Conservation (phyloP, 2,329 filamentous ascomycete genomes). For the Aspergillus brasiliensis region DNA sequence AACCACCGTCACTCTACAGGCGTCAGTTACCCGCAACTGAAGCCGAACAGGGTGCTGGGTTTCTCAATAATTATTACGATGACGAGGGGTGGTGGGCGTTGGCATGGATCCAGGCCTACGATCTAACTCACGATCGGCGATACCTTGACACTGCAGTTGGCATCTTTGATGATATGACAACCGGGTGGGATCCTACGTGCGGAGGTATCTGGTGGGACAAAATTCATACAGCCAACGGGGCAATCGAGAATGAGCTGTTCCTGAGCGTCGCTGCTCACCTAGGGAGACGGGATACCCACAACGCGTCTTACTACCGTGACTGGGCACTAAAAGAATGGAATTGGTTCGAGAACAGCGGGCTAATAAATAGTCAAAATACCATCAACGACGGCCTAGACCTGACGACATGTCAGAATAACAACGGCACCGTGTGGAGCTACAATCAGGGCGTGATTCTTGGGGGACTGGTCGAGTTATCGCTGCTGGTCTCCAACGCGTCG, state of each 20-base stretch:
- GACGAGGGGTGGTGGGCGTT: slow-evolving; percentile 8
- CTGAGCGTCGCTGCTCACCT: slow-evolving; percentile 3
- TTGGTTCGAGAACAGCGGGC: not conserved
- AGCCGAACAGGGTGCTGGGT: not conserved
- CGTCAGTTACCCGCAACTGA: not conserved
- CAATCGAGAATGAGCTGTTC: slow-evolving; percentile 7
- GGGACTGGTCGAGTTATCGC: not conserved
- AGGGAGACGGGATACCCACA: not conserved
- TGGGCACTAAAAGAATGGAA: not conserved
- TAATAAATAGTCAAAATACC: not conserved
- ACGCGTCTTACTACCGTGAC: not conserved
- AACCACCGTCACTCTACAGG: not conserved
- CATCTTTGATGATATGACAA: not conserved
- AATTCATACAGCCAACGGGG: not conserved
- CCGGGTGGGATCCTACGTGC: not conserved
- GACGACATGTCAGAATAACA: not conserved
- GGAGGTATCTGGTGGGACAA: slow-evolving; percentile 4
- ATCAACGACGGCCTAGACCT: slow-evolving; percentile 4
- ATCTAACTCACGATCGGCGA: not conserved
- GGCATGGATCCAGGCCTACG: slow-evolving; percentile 3
- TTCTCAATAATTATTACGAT: slow-evolving; percentile 5
- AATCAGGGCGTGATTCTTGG: slow-evolving; percentile 6
- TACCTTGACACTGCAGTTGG: not conserved
- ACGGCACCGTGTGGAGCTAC: slow-evolving; percentile 3
- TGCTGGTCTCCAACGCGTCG: slow-evolving; percentile 28